phyloP scores from a whole-genome alignment of 2,329 filamentous ascomycete genomes.

The Pseudocercospora musae region DNA sequence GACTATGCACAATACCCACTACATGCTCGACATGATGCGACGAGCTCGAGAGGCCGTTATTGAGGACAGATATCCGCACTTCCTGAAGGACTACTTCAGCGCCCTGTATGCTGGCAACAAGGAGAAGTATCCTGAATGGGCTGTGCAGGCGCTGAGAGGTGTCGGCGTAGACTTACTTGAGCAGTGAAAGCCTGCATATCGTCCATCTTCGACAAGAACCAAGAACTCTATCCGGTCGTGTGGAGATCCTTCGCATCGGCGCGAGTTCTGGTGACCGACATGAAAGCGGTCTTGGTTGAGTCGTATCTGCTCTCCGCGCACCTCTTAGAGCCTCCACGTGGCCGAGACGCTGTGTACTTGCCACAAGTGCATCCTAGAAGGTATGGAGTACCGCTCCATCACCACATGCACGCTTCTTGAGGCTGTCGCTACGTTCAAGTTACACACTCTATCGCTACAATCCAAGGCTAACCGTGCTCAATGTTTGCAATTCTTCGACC shows the following conservation, averaged over 20 bases:
- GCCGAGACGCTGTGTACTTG: too few relatives aligned
- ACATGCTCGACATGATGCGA: conserved; percentile 81
- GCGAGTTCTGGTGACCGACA: too few relatives aligned
- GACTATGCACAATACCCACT: conserved; percentile 94
- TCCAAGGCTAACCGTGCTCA: too few relatives aligned
- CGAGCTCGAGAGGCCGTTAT: conserved; percentile 61
- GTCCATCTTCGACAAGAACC: too few relatives aligned
- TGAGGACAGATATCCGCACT: conserved; percentile 63
- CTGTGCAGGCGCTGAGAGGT: conserved; percentile 68
- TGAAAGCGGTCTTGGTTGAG: too few relatives aligned
- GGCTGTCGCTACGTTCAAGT: background rate
- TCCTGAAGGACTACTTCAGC: conserved; percentile 74
- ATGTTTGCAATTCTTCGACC: too few relatives aligned
- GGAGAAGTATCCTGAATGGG: conserved; percentile 75
- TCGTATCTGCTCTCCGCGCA: too few relatives aligned
- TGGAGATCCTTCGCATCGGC: too few relatives aligned
- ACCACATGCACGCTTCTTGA: background rate
- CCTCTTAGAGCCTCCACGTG: too few relatives aligned
- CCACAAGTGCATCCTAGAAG: too few relatives aligned
- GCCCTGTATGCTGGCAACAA: conserved; percentile 64
- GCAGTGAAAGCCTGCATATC: background rate
- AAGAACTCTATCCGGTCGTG: too few relatives aligned
- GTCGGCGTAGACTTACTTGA: conserved; percentile 75
- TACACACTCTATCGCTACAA: background rate
- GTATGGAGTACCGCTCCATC: background rate